Percentiles rank a stretch among this genome's conserved stretches.
phyloP scores from a whole-genome alignment of 2,329 filamentous ascomycete genomes.

The Colletotrichum sojae region DNA sequence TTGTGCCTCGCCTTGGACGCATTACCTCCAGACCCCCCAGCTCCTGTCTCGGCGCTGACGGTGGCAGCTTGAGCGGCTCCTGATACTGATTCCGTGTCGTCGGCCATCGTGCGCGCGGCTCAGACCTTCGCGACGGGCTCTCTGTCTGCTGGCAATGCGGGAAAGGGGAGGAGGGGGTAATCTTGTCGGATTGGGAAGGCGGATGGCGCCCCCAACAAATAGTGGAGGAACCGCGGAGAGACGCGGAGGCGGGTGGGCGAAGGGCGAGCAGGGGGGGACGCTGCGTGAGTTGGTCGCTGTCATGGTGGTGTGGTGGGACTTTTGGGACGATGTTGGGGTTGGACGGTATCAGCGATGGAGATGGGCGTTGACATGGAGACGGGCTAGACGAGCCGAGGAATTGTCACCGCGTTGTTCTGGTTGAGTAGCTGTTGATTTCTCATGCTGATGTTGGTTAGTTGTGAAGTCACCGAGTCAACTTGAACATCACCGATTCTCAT shows the following conservation, averaged over 20 bases:
- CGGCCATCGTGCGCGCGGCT: slow-evolving; percentile 25
- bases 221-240: slow-evolving; percentile 30
- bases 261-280: slow-evolving; percentile 3
- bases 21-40: slow-evolving; percentile 7
- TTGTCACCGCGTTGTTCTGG: no score
- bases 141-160: slow-evolving; percentile 10
- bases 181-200: slow-evolving; percentile 41
- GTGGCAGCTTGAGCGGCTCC: slow-evolving; percentile 7
- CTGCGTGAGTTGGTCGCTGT: not conserved
- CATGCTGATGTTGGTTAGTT: not conserved
- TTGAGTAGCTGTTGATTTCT: not conserved
- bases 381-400: not conserved
- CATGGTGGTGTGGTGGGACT: not conserved
- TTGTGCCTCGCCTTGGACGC: slow-evolving; percentile 38
- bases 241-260: slow-evolving; percentile 3
- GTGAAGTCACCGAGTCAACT: not conserved
- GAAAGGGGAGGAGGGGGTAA: slow-evolving; percentile 22
- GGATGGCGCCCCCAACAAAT: slow-evolving; percentile 25
- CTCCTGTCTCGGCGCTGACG: not conserved
- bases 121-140: not conserved
- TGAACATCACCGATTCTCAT: not conserved
- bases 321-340: slow-evolving; percentile 5
- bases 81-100: slow-evolving; percentile 28
- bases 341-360: slow-evolving; percentile 14
- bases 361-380: not conserved